Base-by-base conservation (phyloP, 2,329 filamentous ascomycete genomes). In the Cladosporium cucumerinum region DNA sequence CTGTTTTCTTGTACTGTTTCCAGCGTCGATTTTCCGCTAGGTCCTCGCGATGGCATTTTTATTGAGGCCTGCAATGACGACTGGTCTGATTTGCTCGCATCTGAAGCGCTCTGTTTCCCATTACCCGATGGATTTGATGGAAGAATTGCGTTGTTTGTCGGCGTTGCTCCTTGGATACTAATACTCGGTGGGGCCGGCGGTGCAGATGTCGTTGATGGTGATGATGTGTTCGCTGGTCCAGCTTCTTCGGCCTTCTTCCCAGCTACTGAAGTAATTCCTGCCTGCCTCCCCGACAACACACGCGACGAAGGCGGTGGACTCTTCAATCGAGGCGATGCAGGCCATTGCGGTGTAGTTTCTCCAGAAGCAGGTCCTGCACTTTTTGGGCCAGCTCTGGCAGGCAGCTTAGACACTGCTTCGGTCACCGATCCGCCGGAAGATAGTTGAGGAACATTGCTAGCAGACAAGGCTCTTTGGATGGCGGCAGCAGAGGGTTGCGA, bases 1-100 rank as follows among this genome's bases (percentile, higher is more conserved):
- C 66, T 73, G 46, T 72, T 74, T 61, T 77, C 75, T 61, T 97
- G 90, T 18, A 98, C 94, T 0, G 95, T 97, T 78, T 96, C 94
- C 65, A 97, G 86, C 57, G 88, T 84, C 60, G 83, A 85, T 61
- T 74, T 74, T 46, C 74, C 74, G 65, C 75, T 76, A 25, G 74
- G 72, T 43, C 75, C 76, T 68, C 75, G 71, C n/a, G 76, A 72
- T 14, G 77, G 72, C 16, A 71, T 74, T 69, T 82, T 82, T 57
- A 77, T 74, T 64, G 72, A 74, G 65, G 71, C 62, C 66, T 74
- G 73, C 32, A 76, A 67, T 62, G 60, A 55, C 16, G 48, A 52
- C 61, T 79, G 74, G 21, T 79, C 78, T 32, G 72, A 68, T 61
- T 78, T 78, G 68, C 61, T 75, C 73, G 65, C 39, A 64, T 68